Conservation (phyloP, 1,139 yeast genomes). For the Candida anutae region DNA sequence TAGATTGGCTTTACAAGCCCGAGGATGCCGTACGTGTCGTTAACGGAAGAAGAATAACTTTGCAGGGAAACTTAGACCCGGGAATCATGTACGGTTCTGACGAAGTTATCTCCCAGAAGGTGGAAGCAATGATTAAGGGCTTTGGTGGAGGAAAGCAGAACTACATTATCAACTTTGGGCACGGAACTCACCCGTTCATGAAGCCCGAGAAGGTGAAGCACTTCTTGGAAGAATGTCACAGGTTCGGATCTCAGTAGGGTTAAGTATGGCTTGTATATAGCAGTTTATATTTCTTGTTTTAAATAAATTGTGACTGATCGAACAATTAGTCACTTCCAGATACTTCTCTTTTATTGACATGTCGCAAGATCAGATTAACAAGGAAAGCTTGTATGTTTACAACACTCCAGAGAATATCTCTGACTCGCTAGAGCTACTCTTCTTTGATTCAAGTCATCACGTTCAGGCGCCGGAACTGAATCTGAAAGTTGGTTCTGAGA, state of each 20-base stretch:
- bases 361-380: slow-evolving; percentile 9
- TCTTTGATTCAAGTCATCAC: slow-evolving; percentile 45
- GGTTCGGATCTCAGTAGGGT: slow-evolving; percentile 48
- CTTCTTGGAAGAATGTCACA: slow-evolving; percentile 82
- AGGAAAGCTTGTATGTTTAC: slow-evolving; percentile 46
- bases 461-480: slow-evolving; percentile 3
- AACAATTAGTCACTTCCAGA: not conserved
- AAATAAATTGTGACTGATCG: not conserved
- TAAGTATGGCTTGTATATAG: not conserved
- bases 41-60: slow-evolving; percentile 65
- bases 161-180: slow-evolving; percentile 92
- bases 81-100: slow-evolving; percentile 88
- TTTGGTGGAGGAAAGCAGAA: slow-evolving; percentile 89
- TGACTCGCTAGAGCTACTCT: slow-evolving; percentile 44
- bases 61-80: slow-evolving; percentile 96
- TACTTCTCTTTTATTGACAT: slow-evolving; percentile 1
- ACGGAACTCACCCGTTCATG: slow-evolving; percentile 97
- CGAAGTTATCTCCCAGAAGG: slow-evolving; percentile 72
- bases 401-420: slow-evolving; percentile 36
- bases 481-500: not conserved
- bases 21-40: slow-evolving; percentile 75
- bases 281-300: not conserved
- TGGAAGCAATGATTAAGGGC: slow-evolving; percentile 78
- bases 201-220: slow-evolving; percentile 80
- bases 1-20: slow-evolving; percentile 90